These are phyloP conservation scores for Cladobotryum protrusum DNA, from an alignment of 2,329 filamentous ascomycete genomes.

Conservation along the genomic window DNA sequence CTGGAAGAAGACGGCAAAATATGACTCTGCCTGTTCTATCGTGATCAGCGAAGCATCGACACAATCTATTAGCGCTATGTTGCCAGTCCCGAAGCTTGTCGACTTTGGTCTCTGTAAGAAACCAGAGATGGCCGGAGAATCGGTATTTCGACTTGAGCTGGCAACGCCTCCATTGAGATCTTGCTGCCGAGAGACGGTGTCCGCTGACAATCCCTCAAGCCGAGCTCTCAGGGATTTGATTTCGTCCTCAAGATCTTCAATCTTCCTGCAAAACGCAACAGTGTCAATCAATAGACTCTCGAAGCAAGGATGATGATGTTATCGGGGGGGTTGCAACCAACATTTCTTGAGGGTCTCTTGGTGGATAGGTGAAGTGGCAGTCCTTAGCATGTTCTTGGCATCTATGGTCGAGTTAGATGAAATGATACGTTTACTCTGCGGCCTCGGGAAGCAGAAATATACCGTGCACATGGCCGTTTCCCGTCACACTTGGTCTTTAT, in stretches of 20 bases:
- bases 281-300: no score
- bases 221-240: conserved; percentile 11
- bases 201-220: not conserved
- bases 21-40: conserved; percentile 16
- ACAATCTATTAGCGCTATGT: conserved; percentile 15
- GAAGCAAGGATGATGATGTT: no score
- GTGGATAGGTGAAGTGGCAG: conserved; percentile 19
- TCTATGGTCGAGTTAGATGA: conserved; percentile 9
- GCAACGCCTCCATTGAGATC: no score
- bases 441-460: not conserved
- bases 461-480: conserved; percentile 21
- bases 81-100: conserved; percentile 15
- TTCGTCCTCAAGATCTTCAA: conserved; percentile 15
- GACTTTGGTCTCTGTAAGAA: not conserved
- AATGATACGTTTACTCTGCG: not conserved
- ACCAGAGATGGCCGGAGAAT: not conserved
- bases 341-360: conserved; percentile 18
- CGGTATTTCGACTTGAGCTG: not conserved
- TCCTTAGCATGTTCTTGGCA: conserved; percentile 17
- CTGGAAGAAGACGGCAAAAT: conserved; percentile 21
- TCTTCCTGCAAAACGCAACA: conserved; percentile 10
- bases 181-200: no score
- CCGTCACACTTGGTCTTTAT: conserved; percentile 20
- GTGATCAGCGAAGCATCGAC: conserved; percentile 18
- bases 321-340: conserved; percentile 3